Conservation (phyloP, 768 basidiomycete genomes). For the Tylopilus rubrobrunneus region DNA sequence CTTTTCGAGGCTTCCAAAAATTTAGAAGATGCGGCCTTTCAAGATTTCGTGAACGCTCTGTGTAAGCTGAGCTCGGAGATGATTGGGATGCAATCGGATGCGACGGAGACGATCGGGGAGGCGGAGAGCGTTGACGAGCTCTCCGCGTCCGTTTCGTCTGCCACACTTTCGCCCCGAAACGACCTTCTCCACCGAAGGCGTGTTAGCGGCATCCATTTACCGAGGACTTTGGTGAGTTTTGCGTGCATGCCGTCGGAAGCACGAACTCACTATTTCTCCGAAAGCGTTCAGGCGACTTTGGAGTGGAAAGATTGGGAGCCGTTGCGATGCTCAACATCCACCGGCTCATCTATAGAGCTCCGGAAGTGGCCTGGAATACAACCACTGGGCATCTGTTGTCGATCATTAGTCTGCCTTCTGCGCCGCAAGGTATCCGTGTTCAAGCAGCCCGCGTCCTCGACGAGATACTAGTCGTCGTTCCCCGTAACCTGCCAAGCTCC, state of each 20-base stretch:
- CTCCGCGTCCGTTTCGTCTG: constrained; percentile 29
- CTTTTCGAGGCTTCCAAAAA: constrained; percentile 85
- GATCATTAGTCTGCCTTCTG: constrained; percentile 63
- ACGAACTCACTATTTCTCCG: constrained; percentile 1
- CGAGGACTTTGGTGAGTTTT: constrained; percentile 64
- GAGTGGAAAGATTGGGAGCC: constrained; percentile 80
- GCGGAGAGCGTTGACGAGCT: constrained; percentile 33
- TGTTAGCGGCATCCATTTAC: constrained; percentile 86
- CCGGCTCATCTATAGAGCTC: constrained; percentile 78
- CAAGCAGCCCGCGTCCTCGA: constrained; percentile 89
- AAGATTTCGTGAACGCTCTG: constrained; percentile 69
- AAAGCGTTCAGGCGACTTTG: constrained; percentile 89
- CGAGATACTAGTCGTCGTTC: constrained; percentile 76
- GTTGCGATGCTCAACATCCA: constrained; percentile 82
- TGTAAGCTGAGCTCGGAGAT: constrained; percentile 89
- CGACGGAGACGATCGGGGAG: constrained; percentile 22
- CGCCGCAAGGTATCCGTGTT: constrained; percentile 74
- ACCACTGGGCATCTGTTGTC: constrained; percentile 78
- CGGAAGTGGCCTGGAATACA: constrained; percentile 80
- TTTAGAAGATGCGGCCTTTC: constrained; percentile 79
- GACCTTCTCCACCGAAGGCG: constrained; percentile 57
- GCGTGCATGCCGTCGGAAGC: neutral
- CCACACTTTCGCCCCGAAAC: constrained; percentile 38
- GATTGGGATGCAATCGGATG: constrained; percentile 79
- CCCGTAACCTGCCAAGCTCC: constrained; percentile 59